Evolutionary conservation across 768 basidiomycete species (phyloP), one percentile per base, ranked within the genome.

Genomic region (Cantharellus anzutake): DNA sequence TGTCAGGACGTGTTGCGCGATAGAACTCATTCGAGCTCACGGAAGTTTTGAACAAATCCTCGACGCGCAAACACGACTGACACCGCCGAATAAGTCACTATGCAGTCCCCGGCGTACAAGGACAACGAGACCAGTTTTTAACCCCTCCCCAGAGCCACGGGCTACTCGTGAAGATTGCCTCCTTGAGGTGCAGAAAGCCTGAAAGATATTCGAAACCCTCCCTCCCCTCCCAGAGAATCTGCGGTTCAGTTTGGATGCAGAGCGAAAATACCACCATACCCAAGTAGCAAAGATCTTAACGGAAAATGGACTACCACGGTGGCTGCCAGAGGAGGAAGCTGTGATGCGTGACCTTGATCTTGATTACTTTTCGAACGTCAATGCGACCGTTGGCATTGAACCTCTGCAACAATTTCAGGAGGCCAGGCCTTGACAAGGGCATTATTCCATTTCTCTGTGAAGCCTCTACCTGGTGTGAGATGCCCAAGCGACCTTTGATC

Each of bases 1-100:
- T 61, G 73, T 94, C 1, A 92, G 92, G 0, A 89, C 91, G 1
- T 66, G 72, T 0, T 81, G 81, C 2, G 89, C 89, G 1, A 79
- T 88, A 65, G 81, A 80, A 64, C 79, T 85, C 63, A 86, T 94
- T 57, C 77, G 76, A 56, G 72, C 78, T 63, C 71, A 90, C 67
- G 80, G 80, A 3, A 75, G 78, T 4, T 91, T 94, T 64, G 88
- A 91, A 68, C 70, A 73, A 3, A 73, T 90, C 40, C 69, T 92
- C 20, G 72, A 76, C 66, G 61, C 44, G 7, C 44, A 7, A 48
- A 20, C 44, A 48, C 44, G 44, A 20, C 44, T 20, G 20, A 7
- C 11, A 48, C 44, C 44, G 20, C 44, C 7, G 44, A 7, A 7
- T 7, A 7, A 48, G 44, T 20, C 44, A 48, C 44, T n/a, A n/a